phyloP scores from a whole-genome alignment of 2,329 filamentous ascomycete genomes.

The Myriosclerotinia duriaeana region DNA sequence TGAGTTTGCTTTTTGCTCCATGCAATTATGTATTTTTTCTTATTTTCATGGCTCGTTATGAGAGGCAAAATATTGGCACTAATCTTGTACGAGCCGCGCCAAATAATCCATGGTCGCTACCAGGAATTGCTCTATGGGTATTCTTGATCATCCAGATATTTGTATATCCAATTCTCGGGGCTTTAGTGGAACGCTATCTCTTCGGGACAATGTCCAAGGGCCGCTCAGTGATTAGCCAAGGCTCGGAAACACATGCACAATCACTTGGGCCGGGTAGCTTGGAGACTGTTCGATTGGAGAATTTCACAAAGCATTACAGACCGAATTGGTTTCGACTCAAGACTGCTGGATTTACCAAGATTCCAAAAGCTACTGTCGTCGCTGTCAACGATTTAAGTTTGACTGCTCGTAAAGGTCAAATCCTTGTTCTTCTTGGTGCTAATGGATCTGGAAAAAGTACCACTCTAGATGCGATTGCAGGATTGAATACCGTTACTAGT shows the following conservation, averaged over 20 bases:
- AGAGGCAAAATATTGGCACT: conserved; percentile 58
- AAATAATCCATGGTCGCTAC: conserved; percentile 63
- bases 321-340: conserved; percentile 61
- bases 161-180: conserved; percentile 72
- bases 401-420: conserved; percentile 72
- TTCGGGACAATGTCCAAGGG: conserved; percentile 72
- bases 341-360: conserved; percentile 38
- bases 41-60: conserved; percentile 73
- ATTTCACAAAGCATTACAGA: conserved; percentile 76
- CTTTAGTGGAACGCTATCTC: conserved; percentile 68
- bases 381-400: conserved; percentile 76
- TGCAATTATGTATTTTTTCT: conserved; percentile 86
- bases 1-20: conserved; percentile 78
- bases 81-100: conserved; percentile 64
- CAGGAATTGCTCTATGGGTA: conserved; percentile 75
- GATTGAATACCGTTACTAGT: conserved; percentile 72
- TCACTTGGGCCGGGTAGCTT: conserved; percentile 28
- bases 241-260: neutral
- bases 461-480: conserved; percentile 83
- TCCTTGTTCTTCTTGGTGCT: conserved; percentile 80
- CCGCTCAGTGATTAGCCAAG: conserved; percentile 51
- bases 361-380: conserved; percentile 63
- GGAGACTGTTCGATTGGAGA: conserved; percentile 65
- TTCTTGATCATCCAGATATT: conserved; percentile 77
- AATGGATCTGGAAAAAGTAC: conserved; percentile 92